These are phyloP conservation scores for Phytopythium kandeliae DNA, from an alignment of 352 stramenopile genomes.

Conservation along the genomic window DNA sequence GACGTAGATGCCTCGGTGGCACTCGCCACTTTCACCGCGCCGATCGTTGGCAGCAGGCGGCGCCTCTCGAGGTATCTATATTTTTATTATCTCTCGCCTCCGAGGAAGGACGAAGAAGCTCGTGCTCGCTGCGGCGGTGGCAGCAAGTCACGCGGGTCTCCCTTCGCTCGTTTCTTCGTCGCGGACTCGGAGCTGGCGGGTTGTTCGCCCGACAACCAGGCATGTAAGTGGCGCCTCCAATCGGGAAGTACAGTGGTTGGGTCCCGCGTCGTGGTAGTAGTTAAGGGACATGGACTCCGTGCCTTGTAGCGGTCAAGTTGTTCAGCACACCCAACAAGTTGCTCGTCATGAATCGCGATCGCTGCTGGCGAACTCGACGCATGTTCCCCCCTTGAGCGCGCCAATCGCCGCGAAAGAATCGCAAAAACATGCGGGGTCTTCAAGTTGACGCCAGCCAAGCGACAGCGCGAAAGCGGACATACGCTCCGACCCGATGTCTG, in stretches of 20 bases:
- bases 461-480: too few species aligned
- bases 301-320: background rate
- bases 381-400: too few species aligned
- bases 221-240: too few species aligned
- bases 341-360: background rate
- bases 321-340: too few species aligned
- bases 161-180: background rate
- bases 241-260: background rate
- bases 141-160: background rate
- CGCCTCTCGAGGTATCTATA: background rate
- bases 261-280: background rate
- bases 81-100: conserved; percentile 1
- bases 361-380: too few species aligned
- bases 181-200: background rate
- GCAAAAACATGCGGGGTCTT: background rate
- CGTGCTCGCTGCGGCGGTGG: background rate
- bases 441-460: background rate
- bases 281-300: background rate
- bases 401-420: background rate
- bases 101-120: background rate
- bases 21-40: conserved; percentile 2
- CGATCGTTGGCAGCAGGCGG: background rate
- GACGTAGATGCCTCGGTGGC: background rate
- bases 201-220: too few species aligned
- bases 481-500: too few species aligned